phyloP scores from a whole-genome alignment of 1,284 basidiomycete genomes.

The Naganishia cerealis region DNA sequence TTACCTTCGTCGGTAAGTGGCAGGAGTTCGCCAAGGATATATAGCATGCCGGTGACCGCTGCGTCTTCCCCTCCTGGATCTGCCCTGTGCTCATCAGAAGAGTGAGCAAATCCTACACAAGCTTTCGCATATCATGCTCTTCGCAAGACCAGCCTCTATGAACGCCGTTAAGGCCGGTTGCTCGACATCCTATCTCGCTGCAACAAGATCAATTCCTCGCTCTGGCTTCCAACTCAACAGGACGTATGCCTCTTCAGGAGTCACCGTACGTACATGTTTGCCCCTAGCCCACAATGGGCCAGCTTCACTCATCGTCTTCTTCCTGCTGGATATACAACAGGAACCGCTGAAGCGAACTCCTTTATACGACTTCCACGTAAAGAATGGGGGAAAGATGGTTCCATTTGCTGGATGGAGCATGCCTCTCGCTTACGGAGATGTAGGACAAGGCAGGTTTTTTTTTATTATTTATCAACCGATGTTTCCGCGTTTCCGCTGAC shows the following conservation, averaged over 20 bases:
- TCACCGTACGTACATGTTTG: not conserved
- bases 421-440: constrained; percentile 81
- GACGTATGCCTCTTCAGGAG: constrained; percentile 16
- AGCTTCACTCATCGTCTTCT: not conserved
- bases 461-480: constrained; percentile 21
- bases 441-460: constrained; percentile 69
- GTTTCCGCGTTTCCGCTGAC: not conserved
- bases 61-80: not conserved
- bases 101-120: not conserved
- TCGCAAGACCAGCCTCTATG: constrained; percentile 6
- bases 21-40: not conserved
- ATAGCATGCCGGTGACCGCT: not conserved
- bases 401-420: constrained; percentile 94
- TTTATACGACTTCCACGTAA: constrained; percentile 85
- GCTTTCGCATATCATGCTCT: constrained; percentile 5
- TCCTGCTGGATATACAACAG: constrained; percentile 2
- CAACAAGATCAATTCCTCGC: not conserved
- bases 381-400: constrained; percentile 89
- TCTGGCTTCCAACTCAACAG: not conserved
- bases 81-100: no score
- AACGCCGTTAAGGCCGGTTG: constrained; percentile 21
- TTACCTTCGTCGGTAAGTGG: constrained; percentile 1
- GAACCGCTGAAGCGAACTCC: constrained; percentile 59
- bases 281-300: not conserved
- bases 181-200: not conserved